These are phyloP conservation scores for Lumnitzera racemosa DNA, from an alignment of 345 rosid genomes.

Conservation along the genomic window DNA sequence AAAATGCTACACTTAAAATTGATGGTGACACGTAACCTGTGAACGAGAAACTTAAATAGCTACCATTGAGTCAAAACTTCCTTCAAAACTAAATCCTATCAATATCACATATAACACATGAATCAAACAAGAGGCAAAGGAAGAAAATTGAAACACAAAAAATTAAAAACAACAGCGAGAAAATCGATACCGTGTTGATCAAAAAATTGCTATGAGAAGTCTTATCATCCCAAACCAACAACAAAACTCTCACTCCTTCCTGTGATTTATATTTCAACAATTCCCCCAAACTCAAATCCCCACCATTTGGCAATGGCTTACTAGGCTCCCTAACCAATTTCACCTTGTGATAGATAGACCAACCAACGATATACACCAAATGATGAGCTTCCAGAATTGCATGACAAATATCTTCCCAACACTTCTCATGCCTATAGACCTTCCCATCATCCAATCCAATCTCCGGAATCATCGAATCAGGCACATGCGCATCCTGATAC, in stretches of 20 bases:
- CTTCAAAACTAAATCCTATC: too few relatives aligned
- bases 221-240: conserved; percentile 93
- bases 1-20: too few relatives aligned
- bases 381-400: conserved; percentile 83
- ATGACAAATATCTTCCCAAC: conserved; percentile 94
- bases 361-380: conserved; percentile 66
- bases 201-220: conserved; percentile 73
- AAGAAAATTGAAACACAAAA: not conserved
- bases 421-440: conserved; percentile 35
- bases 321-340: conserved; percentile 63
- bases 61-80: too few relatives aligned
- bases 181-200: conserved; percentile 48
- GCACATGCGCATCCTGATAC: conserved; percentile 80
- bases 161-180: not conserved
- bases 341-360: conserved; percentile 81
- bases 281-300: conserved; percentile 60
- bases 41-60: too few relatives aligned
- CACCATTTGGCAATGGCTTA: conserved; percentile 50
- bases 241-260: conserved; percentile 78
- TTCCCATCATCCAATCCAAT: conserved; percentile 55
- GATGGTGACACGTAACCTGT: too few relatives aligned
- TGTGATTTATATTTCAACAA: conserved; percentile 71
- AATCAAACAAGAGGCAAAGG: not conserved
- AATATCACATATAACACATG: not conserved
- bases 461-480: conserved; percentile 34